Evolutionary conservation across 371 early-diverging fungal species (phyloP).

Genomic region (Mortierella sp.): DNA sequence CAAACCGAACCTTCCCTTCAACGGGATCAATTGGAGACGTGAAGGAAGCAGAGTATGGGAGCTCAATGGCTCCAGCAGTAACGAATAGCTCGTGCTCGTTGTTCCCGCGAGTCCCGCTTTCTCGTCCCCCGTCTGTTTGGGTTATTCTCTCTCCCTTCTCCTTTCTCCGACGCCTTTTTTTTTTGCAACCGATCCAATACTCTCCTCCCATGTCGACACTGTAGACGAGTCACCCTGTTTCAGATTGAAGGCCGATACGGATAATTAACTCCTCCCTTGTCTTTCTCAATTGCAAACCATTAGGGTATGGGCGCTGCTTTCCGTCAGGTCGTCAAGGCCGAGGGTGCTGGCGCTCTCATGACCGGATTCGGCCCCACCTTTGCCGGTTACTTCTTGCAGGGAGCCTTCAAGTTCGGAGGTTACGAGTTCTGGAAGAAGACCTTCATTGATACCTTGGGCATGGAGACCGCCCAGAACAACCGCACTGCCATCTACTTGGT

Average conservation of each 20-base stretch:
- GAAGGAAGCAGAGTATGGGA: background rate
- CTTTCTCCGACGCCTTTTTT: background rate
- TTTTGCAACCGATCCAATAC: background rate
- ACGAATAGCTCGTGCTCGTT: background rate
- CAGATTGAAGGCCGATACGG: background rate
- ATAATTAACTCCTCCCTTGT: background rate
- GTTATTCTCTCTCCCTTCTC: background rate
- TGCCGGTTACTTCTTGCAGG: slow-evolving; percentile 91
- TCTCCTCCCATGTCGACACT: background rate
- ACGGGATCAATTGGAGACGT: background rate
- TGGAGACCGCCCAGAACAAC: slow-evolving; percentile 85
- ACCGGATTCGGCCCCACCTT: slow-evolving; percentile 91
- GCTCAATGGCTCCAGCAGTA: background rate
- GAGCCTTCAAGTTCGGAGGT: slow-evolving; percentile 88
- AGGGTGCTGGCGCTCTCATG: slow-evolving; percentile 88
- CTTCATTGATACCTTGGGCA: slow-evolving; percentile 78
- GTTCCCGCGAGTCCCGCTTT: background rate
- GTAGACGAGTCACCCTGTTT: background rate
- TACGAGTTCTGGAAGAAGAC: slow-evolving; percentile 93
- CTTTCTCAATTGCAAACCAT: background rate
- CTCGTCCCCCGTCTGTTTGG: background rate
- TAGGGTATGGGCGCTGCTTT: slow-evolving; percentile 80
- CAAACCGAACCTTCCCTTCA: background rate
- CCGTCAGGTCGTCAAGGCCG: slow-evolving; percentile 81
- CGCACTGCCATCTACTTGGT: slow-evolving; percentile 88